These are phyloP conservation scores for Geotrichum bryndzae DNA, from an alignment of 1,139 yeast genomes.

Conservation along the genomic window DNA sequence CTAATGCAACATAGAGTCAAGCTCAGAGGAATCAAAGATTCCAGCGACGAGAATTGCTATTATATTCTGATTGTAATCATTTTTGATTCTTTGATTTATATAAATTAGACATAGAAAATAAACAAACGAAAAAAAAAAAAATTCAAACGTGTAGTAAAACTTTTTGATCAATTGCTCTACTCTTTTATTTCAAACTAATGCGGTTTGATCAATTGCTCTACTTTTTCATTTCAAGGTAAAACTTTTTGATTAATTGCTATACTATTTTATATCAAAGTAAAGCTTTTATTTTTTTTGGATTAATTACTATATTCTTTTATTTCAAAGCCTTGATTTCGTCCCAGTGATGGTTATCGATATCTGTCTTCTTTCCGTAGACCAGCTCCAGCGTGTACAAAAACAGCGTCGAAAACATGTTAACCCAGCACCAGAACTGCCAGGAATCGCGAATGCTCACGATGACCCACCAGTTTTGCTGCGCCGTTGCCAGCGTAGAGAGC, in stretches of 20 bases:
- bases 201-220: too few species aligned
- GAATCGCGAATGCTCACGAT: constrained; percentile 35
- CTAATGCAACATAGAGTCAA: constrained; percentile 19
- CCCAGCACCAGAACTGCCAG: constrained; percentile 97
- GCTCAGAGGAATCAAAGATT: constrained; percentile 15
- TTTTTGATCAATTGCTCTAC: background rate
- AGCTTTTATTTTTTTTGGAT: background rate
- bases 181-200: background rate
- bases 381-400: constrained; percentile 73
- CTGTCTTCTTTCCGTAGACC: constrained; percentile 36
- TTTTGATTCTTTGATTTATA: background rate
- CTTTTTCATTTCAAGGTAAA: too few species aligned
- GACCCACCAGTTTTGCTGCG: background rate
- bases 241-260: too few species aligned
- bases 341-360: constrained; percentile 20
- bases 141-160: background rate
- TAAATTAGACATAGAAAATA: background rate
- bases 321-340: constrained; percentile 1
- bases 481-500: background rate
- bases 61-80: constrained; percentile 12
- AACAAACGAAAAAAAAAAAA: background rate
- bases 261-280: background rate
- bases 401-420: constrained; percentile 75
- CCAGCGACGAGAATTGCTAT: constrained; percentile 16
- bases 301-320: background rate